These are phyloP conservation scores for Kitagawia praeruptora DNA, from an alignment of 129 eudicot species.

Conservation along the genomic window DNA sequence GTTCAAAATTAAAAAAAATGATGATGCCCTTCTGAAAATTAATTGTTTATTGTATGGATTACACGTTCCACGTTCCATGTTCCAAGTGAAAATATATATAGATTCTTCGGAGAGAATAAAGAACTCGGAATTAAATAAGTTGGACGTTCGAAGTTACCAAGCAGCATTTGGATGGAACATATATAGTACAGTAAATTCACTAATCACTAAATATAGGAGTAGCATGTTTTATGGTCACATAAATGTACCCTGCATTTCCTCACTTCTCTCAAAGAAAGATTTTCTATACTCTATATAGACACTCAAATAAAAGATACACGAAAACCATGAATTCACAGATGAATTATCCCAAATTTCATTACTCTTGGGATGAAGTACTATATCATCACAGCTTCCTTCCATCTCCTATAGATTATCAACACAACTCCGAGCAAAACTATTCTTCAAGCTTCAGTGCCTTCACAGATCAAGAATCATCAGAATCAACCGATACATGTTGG, in stretches of 20 bases:
- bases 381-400: slow-evolving; percentile 40
- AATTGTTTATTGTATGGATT: too few species aligned
- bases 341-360: neutral
- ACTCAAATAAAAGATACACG: too few species aligned
- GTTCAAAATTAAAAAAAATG: too few species aligned
- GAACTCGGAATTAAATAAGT: neutral
- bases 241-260: neutral
- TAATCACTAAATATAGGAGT: neutral
- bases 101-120: neutral
- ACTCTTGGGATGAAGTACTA: slow-evolving; percentile 40
- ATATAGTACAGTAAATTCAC: neutral
- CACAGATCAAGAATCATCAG: slow-evolving; percentile 20
- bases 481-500: slow-evolving; percentile 18
- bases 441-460: neutral
- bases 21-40: too few species aligned
- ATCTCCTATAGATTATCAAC: slow-evolving; percentile 1
- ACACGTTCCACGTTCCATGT: neutral
- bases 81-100: neutral
- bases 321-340: neutral
- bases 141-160: too few species aligned
- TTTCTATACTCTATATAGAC: too few species aligned
- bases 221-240: neutral
- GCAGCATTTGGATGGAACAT: neutral
- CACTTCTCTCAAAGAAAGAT: too few species aligned
- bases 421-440: slow-evolving; percentile 6